phyloP scores from a whole-genome alignment of 192 early-diverging fungal species.

The Spizellomyces punctatus region DNA sequence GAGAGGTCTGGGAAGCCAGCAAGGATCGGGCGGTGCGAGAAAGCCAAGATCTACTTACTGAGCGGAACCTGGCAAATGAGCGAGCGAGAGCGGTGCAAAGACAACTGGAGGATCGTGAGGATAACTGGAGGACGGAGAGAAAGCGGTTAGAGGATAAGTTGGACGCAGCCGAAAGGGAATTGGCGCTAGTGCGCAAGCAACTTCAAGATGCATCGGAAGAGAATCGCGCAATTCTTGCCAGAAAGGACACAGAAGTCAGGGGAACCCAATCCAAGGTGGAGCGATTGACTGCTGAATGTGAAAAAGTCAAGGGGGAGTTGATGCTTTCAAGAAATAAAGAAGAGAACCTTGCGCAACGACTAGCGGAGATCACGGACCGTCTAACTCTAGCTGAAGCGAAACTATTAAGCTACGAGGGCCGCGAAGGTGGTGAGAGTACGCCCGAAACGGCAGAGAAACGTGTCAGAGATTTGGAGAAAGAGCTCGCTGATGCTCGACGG shows the following conservation, averaged over 20 bases:
- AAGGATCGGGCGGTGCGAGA: slow-evolving; percentile 56
- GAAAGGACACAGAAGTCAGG: slow-evolving; percentile 37
- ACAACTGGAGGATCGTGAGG: slow-evolving; percentile 56
- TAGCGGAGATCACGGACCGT: slow-evolving; percentile 26
- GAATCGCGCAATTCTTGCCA: slow-evolving; percentile 2
- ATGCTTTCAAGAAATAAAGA: slow-evolving; percentile 26
- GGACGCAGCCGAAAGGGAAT: slow-evolving; percentile 47
- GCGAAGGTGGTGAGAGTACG: slow-evolving; percentile 8
- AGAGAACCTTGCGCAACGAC: slow-evolving; percentile 1
- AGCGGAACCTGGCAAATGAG: slow-evolving; percentile 56
- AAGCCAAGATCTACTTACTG: slow-evolving; percentile 48
- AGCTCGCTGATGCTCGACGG: slow-evolving; percentile 28
- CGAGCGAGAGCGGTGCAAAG: slow-evolving; percentile 55
- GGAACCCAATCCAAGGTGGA: slow-evolving; percentile 32
- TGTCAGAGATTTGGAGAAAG: slow-evolving; percentile 19
- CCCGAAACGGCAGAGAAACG: slow-evolving; percentile 17
- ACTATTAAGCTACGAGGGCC: slow-evolving; percentile 32
- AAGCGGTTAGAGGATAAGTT: slow-evolving; percentile 44
- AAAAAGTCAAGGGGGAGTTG: slow-evolving; percentile 33
- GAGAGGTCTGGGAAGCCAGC: slow-evolving; percentile 51
- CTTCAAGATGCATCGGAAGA: slow-evolving; percentile 35
- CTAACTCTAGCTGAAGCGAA: slow-evolving; percentile 22
- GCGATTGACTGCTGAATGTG: slow-evolving; percentile 26
- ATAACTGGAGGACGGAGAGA: slow-evolving; percentile 33
- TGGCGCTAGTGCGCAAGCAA: slow-evolving; percentile 48